A percentile compares a stretch with the other conserved stretches of the same genome.
These are phyloP conservation scores for Xerophyta viscosa DNA, from an alignment of 106 monocot genomes.

Conservation along the genomic window DNA sequence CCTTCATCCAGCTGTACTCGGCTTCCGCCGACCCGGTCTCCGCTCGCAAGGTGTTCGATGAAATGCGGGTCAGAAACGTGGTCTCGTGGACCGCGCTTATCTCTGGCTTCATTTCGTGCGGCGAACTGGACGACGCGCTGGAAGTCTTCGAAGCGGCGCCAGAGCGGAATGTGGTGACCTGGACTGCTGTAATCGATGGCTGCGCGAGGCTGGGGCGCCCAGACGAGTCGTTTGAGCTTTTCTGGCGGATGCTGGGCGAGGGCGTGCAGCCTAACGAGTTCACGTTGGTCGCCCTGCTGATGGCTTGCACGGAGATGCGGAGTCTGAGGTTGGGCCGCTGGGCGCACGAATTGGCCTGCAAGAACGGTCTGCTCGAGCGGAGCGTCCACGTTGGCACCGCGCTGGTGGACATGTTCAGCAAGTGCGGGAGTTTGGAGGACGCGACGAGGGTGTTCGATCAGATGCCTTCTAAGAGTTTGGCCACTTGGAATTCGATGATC, in stretches of 20 bases:
- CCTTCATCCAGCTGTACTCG: slow-evolving; percentile 43
- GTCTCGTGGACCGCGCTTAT: slow-evolving; percentile 57
- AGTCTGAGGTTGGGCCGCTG: slow-evolving; percentile 38
- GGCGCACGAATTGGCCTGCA: slow-evolving; percentile 40
- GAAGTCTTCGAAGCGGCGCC: slow-evolving; percentile 45
- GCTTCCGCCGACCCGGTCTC: slow-evolving; percentile 2
- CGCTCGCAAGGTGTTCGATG: slow-evolving; percentile 36
- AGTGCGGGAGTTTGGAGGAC: slow-evolving; percentile 55
- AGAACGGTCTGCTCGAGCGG: slow-evolving; percentile 14
- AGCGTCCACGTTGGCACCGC: slow-evolving; percentile 48
- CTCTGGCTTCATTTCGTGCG: slow-evolving; percentile 24
- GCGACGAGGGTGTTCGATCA: slow-evolving; percentile 42
- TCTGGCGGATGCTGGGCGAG: slow-evolving; percentile 35
- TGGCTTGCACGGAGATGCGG: slow-evolving; percentile 43
- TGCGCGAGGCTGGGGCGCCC: slow-evolving; percentile 34
- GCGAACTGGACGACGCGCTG: slow-evolving; percentile 32
- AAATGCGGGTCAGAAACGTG: slow-evolving; percentile 38
- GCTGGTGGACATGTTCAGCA: slow-evolving; percentile 79
- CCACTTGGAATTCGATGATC: slow-evolving; percentile 88
- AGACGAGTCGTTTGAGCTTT: slow-evolving; percentile 49
- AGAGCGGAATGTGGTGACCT: slow-evolving; percentile 43
- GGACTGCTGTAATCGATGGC: slow-evolving; percentile 61
- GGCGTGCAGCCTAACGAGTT: slow-evolving; percentile 39
- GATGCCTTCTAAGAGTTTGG: slow-evolving; percentile 31
- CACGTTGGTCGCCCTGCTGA: slow-evolving; percentile 41